Evolutionary conservation across 192 early-diverging fungal genomes (phyloP), one percentile per base, ranked within the genome.

Genomic region (Backusella morwellensis): DNA sequence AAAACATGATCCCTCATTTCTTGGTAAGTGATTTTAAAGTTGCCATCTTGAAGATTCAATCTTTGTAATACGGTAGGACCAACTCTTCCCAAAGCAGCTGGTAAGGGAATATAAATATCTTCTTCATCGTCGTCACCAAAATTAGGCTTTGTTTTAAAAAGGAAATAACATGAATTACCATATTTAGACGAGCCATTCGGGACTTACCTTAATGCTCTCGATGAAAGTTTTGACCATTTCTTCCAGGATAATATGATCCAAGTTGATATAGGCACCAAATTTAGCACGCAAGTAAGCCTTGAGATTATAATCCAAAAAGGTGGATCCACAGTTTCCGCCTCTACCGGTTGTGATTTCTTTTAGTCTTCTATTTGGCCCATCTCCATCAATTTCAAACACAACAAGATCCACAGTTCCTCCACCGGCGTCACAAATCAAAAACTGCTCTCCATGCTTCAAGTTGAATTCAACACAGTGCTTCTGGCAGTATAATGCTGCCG

Each of bases 331-430:
- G 17, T 79, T 82, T 15, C 81, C 87, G 66, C 87, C 87, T 47
- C 77, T 81, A 50, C 84, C 85, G 44, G 86, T 86, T 32, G 84
- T 88, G 36, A 86, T 80, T 75, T 88, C 87, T 7, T 78, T 80
- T 1, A 88, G 78, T 26, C 69, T 72, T 50, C 56, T 75, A 32
- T 78, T 63, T 70, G 75, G 79, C 11, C 35, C 73, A 52, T 52
- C 63, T 80, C 81, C 74, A 52, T 75, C 79, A 38, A 80, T 80
- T 68, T 76, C 79, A 36, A 80, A 80, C 35, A 80, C 79, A 66
- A 80, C 86, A 67, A 86, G 78, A 81, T 88, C 87, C 1, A 88
- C 87, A 2, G 87, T 88, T 70, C 87, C 87, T 38, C 87, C 87
- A 50, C 87, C 87, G 42, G 83, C 84, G 75, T 88, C 87, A 71